Base-by-base conservation (phyloP, 441 rosid species). In the Jatropha podagrica region DNA sequence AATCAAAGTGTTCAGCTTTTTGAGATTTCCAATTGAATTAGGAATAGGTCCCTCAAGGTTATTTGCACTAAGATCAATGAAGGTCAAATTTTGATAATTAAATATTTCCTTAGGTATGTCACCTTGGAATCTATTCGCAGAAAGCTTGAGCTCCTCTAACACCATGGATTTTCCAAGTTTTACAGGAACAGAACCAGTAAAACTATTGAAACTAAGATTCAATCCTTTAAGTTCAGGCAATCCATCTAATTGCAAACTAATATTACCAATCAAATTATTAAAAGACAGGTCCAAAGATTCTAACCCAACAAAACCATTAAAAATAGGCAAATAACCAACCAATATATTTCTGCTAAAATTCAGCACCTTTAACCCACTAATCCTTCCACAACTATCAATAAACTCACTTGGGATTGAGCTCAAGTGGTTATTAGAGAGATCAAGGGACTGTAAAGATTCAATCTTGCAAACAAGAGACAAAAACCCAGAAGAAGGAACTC, bases 21-120 rank as follows among this genome's bases (percentile, higher is more conserved):
- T 4, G 54, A 92, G 92, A 49, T 75, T 74, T 38, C 89, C 90
- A 27, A 92, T 78, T 38, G 80, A 78, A 64, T 42, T 17, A 27
- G 97, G 95, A 81, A 91, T 69, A 20, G 42, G 20, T n/a, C 97
- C 93, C 1, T 0, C 7, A 37, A 94, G 87, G 0, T 0, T 0
- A 83, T 92, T 94, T 18, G 0, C 44, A 73, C 90, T 77, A 76
- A 94, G 87, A 86, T 91, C 96, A 74, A 94, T 58, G 67, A 68
- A 48, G 0, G 0, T 80, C 82, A 89, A 83, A 68, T 83, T 85
- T 71, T 56, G 27, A 72, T 81, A 87, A 51, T 40, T 79, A 41
- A 52, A 48, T n/a, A 92, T 77, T 38, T 83, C 82, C 2, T n/a
- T 59, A 7, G 96, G 96, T 27, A 92, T 85, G 42, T 8, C 51